Percentiles rank a stretch among this genome's conserved stretches.
Conservation (phyloP, 192 early-diverging fungal genomes). For the Backusella luteola region DNA sequence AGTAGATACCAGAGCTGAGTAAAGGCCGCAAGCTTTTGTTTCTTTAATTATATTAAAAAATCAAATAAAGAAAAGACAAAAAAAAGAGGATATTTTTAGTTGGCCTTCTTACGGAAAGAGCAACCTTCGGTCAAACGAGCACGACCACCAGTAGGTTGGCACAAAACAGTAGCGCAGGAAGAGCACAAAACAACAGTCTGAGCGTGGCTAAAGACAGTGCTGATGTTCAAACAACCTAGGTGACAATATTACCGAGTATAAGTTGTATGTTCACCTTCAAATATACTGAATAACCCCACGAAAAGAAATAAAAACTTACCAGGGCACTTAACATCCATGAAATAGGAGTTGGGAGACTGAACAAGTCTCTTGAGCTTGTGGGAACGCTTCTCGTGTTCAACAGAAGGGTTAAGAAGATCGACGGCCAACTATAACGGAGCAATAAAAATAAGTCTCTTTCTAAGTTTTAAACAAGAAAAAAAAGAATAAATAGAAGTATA, state of each 20-base stretch:
- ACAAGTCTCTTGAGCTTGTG: conserved; percentile 65
- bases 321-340: conserved; percentile 98
- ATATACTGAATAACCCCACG: not conserved
- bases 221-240: conserved; percentile 84
- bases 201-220: conserved; percentile 99
- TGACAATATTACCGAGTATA: not conserved
- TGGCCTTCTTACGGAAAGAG: conserved; percentile 36
- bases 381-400: conserved; percentile 64
- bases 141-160: conserved; percentile 98
- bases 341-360: conserved; percentile 87
- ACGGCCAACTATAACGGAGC: conserved; percentile 69
- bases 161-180: conserved; percentile 95
- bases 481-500: not conserved
- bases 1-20: not conserved
- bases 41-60: not conserved
- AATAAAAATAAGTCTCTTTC: not conserved
- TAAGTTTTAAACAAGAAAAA: not conserved
- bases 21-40: conserved; percentile 4
- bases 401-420: conserved; percentile 92
- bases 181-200: conserved; percentile 98
- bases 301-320: conserved; percentile 34
- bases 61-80: not conserved
- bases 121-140: conserved; percentile 94
- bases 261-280: not conserved
- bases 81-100: conserved; percentile 18